phyloP scores from a whole-genome alignment of 805 yeast genomes.

The Metschnikowia matae region DNA sequence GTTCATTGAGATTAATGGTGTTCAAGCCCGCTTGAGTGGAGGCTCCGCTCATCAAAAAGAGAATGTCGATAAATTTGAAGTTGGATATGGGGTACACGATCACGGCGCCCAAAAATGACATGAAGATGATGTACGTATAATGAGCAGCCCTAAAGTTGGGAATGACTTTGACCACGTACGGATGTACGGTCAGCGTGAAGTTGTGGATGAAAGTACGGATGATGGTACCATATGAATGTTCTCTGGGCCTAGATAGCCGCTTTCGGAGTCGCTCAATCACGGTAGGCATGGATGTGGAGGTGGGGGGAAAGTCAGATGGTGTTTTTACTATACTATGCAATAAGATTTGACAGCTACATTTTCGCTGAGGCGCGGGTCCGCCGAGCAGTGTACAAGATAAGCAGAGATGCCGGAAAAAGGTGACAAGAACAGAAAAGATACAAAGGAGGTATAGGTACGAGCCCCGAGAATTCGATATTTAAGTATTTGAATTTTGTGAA shows the following conservation, averaged over 20 bases:
- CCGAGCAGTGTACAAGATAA: not conserved
- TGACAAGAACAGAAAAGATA: no score
- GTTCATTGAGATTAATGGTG: constrained; percentile 62
- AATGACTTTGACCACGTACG: constrained; percentile 37
- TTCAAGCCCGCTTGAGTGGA: constrained; percentile 91
- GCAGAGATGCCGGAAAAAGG: not conserved
- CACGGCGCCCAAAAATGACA: constrained; percentile 66
- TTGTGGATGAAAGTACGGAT: constrained; percentile 35
- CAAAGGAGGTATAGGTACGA: no score
- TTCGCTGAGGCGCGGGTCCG: not conserved
- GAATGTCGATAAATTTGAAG: constrained; percentile 66
- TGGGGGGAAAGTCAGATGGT: not conserved
- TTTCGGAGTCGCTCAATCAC: constrained; percentile 1
- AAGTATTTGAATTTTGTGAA: no score
- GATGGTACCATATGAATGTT: not conserved
- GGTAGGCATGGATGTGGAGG: not conserved
- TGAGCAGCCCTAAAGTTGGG: constrained; percentile 64
- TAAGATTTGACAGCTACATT: not conserved
- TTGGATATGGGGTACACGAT: constrained; percentile 72
- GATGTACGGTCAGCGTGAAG: constrained; percentile 35
- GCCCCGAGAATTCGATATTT: no score
- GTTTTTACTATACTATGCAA: not conserved
- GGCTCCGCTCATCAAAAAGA: constrained; percentile 73
- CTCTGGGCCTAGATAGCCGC: not conserved
- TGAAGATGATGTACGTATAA: constrained; percentile 61